These are phyloP conservation scores for Diaporthe vexans DNA, from an alignment of 2,329 filamentous ascomycete species.

Conservation along the genomic window DNA sequence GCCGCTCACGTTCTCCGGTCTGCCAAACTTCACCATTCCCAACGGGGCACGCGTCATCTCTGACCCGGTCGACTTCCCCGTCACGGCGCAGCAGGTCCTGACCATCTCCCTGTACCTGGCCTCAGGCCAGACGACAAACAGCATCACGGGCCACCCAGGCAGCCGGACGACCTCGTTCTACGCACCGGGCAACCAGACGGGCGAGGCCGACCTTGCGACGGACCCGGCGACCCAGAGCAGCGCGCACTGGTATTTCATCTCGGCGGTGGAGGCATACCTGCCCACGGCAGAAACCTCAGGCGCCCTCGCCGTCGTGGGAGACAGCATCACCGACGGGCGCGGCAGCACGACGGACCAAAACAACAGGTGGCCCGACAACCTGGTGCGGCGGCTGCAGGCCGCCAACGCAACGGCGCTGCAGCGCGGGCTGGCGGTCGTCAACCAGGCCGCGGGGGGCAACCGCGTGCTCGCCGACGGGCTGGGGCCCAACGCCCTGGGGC, in stretches of 20 bases:
- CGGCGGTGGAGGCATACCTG: slow-evolving; percentile 68
- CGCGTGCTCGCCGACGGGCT: slow-evolving; percentile 70
- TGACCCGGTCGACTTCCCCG: slow-evolving; percentile 67
- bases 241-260: slow-evolving; percentile 72
- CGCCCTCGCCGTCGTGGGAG: slow-evolving; percentile 71
- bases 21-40: slow-evolving; percentile 62
- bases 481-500: slow-evolving; percentile 69
- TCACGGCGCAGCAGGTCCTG: slow-evolving; percentile 63
- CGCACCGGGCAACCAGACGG: slow-evolving; percentile 64
- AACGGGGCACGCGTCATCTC: slow-evolving; percentile 70
- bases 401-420: slow-evolving; percentile 46
- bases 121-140: slow-evolving; percentile 66
- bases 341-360: slow-evolving; percentile 71
- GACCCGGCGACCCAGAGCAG: slow-evolving; percentile 43
- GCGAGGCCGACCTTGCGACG: slow-evolving; percentile 55
- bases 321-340: slow-evolving; percentile 76
- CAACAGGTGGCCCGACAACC: slow-evolving; percentile 60
- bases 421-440: slow-evolving; percentile 63
- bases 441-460: slow-evolving; percentile 76
- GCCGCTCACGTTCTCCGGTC: slow-evolving; percentile 67
- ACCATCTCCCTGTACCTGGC: slow-evolving; percentile 71
- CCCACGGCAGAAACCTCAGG: slow-evolving; percentile 50
- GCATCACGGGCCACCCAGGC: slow-evolving; percentile 73
- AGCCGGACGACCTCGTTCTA: slow-evolving; percentile 71
- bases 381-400: slow-evolving; percentile 60